phyloP scores from a whole-genome alignment of 345 rosid genomes.

The Lenwebbia sp. region DNA sequence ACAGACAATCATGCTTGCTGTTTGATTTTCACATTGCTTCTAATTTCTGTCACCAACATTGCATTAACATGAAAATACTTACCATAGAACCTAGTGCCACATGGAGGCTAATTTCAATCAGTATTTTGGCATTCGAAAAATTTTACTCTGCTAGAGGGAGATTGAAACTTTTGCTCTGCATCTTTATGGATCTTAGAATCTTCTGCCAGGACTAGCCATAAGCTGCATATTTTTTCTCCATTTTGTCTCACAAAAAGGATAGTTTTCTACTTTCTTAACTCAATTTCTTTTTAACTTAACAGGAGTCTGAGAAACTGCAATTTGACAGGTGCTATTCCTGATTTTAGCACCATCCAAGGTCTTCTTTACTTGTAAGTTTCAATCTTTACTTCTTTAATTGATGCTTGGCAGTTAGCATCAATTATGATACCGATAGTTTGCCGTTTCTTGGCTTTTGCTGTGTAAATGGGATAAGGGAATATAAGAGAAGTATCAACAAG shows the following conservation, averaged over 20 bases:
- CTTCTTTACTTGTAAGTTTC: conserved; percentile 87
- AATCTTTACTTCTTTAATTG: neutral
- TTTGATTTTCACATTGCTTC: neutral
- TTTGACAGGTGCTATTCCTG: conserved; percentile 82
- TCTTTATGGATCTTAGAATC: neutral
- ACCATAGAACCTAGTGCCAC: neutral
- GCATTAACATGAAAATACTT: neutral
- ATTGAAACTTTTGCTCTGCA: neutral
- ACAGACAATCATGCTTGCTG: neutral
- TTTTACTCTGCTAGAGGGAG: neutral
- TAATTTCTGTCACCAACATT: neutral
- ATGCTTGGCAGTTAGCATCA: neutral
- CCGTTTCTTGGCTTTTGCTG: neutral
- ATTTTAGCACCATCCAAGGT: conserved; percentile 50
- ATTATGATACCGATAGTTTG: neutral
- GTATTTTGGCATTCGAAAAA: neutral
- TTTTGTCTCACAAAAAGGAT: neutral
- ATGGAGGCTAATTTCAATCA: neutral
- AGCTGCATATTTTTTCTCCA: neutral
- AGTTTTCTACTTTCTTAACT: too few relatives aligned
- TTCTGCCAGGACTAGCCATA: neutral
- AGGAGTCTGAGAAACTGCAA: conserved; percentile 92
- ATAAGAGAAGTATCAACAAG: neutral
- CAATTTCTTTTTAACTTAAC: conserved; percentile 1
- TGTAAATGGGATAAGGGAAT: neutral